A percentile compares a stretch with the other conserved stretches of the same genome.
These are phyloP conservation scores for Fusarium devonianum DNA, from an alignment of 2,329 filamentous ascomycete genomes.

Conservation along the genomic window DNA sequence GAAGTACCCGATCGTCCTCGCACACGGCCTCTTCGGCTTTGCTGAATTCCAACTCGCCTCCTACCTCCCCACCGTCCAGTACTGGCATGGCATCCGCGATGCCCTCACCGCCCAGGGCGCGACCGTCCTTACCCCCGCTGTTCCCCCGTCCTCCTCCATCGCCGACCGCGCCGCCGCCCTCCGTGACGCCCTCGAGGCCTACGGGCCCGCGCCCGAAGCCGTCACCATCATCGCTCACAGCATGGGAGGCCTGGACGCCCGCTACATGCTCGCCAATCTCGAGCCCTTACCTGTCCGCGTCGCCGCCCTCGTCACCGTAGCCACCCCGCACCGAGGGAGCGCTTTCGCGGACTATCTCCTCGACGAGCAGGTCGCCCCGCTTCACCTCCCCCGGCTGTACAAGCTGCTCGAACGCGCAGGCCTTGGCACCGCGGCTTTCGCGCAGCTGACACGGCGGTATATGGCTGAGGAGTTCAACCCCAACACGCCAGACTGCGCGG, in stretches of 20 bases:
- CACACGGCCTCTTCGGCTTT: conserved; percentile 71
- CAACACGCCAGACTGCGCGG: conserved; percentile 58
- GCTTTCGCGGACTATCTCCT: conserved; percentile 63
- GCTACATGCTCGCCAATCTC: conserved; percentile 69
- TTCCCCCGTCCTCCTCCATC: conserved; percentile 68
- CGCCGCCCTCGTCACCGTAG: conserved; percentile 61
- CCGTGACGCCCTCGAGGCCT: conserved; percentile 59
- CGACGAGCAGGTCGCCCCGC: conserved; percentile 48
- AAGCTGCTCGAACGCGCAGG: conserved; percentile 58
- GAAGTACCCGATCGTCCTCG: conserved; percentile 68
- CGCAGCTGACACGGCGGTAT: conserved; percentile 65
- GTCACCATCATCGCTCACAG: conserved; percentile 81
- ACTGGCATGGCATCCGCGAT: conserved; percentile 71
- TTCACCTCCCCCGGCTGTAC: conserved; percentile 63
- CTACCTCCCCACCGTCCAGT: conserved; percentile 63
- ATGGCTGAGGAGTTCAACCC: conserved; percentile 68
- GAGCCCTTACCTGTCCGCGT: conserved; percentile 56
- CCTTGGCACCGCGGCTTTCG: conserved; percentile 66
- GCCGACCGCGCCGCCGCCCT: conserved; percentile 66
- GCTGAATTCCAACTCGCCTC: conserved; percentile 61
- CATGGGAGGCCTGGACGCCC: conserved; percentile 71
- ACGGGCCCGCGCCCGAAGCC: conserved; percentile 48
- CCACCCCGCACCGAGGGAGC: conserved; percentile 63
- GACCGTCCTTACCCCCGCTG: conserved; percentile 65
- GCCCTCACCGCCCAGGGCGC: conserved; percentile 61